phyloP scores from a whole-genome alignment of 352 stramenopile genomes.

The Phytophthora chlamydospora region DNA sequence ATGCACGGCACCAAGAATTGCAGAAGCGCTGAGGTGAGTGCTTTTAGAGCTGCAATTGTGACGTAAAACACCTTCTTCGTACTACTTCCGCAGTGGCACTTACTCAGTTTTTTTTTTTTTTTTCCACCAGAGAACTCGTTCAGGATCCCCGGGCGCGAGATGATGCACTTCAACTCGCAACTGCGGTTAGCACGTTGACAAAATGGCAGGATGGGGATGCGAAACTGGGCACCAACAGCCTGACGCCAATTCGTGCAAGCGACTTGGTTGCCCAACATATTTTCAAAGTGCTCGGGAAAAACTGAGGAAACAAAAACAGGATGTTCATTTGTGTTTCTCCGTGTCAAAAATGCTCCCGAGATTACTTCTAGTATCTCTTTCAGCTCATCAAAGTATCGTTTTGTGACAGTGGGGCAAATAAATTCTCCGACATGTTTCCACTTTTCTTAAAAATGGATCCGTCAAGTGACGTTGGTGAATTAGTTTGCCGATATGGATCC shows the following conservation, averaged over 20 bases:
- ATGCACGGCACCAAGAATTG: slow-evolving; percentile 53
- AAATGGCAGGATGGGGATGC: slow-evolving; percentile 24
- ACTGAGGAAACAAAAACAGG: slow-evolving; percentile 8
- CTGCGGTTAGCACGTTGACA: slow-evolving; percentile 42
- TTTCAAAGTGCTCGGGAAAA: slow-evolving; percentile 22
- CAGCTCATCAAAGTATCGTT: no score
- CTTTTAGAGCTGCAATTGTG: no score
- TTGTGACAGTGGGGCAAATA: no score
- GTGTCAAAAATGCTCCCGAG: no score
- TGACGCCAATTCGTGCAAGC: slow-evolving; percentile 44
- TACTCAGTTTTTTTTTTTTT: slow-evolving; percentile 4
- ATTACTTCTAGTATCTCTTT: no score
- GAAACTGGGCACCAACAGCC: not conserved
- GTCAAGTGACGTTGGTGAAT: no score
- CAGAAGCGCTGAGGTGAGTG: slow-evolving; percentile 33
- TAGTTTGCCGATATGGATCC: no score
- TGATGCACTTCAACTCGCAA: slow-evolving; percentile 25
- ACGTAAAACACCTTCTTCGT: not conserved
- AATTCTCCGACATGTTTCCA: no score
- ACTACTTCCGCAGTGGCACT: not conserved
- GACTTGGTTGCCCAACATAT: slow-evolving; percentile 52
- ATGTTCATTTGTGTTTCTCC: no score
- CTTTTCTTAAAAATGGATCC: no score
- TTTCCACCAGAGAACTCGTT: slow-evolving; percentile 19
- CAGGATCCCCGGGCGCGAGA: not conserved